These are phyloP conservation scores for Bruguiera hainesii DNA, from an alignment of 441 rosid genomes.

Conservation along the genomic window DNA sequence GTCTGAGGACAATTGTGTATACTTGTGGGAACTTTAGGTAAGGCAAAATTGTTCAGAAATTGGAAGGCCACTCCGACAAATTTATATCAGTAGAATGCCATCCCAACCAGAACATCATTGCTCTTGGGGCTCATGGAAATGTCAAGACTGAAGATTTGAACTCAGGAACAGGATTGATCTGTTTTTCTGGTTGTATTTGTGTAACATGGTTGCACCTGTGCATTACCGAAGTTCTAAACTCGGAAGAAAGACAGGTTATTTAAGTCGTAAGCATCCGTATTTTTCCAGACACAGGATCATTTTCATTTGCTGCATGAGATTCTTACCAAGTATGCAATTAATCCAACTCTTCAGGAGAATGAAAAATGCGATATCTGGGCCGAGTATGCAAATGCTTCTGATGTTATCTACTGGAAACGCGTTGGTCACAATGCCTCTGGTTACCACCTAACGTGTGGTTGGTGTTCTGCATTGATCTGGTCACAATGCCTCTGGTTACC, in stretches of 20 bases:
- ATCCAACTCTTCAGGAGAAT: too few species aligned
- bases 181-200: not conserved
- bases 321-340: too few species aligned
- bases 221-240: constrained; percentile 1
- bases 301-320: too few species aligned
- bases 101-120: constrained; percentile 73
- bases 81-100: constrained; percentile 83
- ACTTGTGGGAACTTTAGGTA: constrained; percentile 85
- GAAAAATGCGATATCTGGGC: too few species aligned
- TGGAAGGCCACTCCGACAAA: constrained; percentile 86
- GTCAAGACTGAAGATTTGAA: constrained; percentile 88
- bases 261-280: constrained; percentile 1
- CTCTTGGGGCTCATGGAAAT: constrained; percentile 73
- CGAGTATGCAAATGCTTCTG: too few species aligned
- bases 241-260: not conserved
- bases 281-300: not conserved
- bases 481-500: too few species aligned
- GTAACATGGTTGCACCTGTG: not conserved
- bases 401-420: too few species aligned
- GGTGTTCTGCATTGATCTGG: too few species aligned
- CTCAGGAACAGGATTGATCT: constrained; percentile 55
- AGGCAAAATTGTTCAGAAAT: constrained; percentile 73
- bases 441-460: too few species aligned
- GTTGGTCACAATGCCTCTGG: too few species aligned
- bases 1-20: constrained; percentile 77